Base-by-base conservation (phyloP, 2,329 filamentous ascomycete species). In the Dactylonectria macrodidyma region DNA sequence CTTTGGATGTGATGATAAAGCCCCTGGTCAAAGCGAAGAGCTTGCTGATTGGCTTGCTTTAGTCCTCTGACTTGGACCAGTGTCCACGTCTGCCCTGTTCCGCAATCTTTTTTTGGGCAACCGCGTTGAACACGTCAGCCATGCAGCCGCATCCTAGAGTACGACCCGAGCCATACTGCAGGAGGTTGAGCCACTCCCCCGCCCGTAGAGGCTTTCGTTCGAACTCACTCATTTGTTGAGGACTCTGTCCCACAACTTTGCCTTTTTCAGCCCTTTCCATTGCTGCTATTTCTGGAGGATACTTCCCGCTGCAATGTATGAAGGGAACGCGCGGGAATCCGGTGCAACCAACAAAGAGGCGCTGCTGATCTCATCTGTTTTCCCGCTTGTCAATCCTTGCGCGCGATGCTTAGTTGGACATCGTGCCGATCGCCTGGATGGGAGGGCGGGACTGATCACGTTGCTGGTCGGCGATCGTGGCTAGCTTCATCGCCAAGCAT, bases 401-500 rank as follows among this genome's bases (percentile, higher is more conserved):
- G 34, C 52, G 52, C 26, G 26, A 63, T 58, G 54, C 60, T 63
- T 22, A 38, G 57, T 63, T 58, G 33, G 60, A 46, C 46, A 62
- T 51, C 52, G 52, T 19, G 44, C 9, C 52, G 60, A 63, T 63
- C 60, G 36, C 34, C 6, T 3, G 24, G 26, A 14, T 24, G 22
- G 26, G 47, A 24, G 19, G 19, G 24, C 34, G 10, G 34, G 22
- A 62, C 50, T 34, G 34, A 16, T 62, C 41, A 41, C 51, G 16
- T 48, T 50, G 26, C 50, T 48, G n/a, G 57, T 33, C 26, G 57
- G 57, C 57, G 30, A 50, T 41, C 48, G 46, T 48, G 57, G 57
- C 24, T 60, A 60, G 62, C 51, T 26, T 46, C 50, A 56, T 65
- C 62, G 62, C 56, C 57, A 61, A 66, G 58, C 58, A 30, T 3